phyloP scores from a whole-genome alignment of 768 basidiomycete species.

The Jaapia argillacea region DNA sequence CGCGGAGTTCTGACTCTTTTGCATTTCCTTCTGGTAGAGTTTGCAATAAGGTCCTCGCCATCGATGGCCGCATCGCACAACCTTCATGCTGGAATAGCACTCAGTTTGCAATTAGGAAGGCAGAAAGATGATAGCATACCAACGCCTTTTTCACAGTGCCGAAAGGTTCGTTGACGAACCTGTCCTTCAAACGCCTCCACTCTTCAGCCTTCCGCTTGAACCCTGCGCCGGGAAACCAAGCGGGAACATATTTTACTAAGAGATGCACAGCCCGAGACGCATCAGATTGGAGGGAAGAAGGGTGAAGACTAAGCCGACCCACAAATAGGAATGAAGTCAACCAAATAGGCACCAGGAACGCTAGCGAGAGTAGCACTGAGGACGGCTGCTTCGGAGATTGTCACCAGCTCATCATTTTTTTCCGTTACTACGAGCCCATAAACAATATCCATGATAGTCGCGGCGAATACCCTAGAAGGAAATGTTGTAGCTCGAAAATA shows the following conservation, averaged over 20 bases:
- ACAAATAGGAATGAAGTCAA: slow-evolving; percentile 1
- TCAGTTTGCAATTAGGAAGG: neutral
- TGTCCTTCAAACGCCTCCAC: neutral
- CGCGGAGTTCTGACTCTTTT: neutral
- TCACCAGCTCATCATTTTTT: slow-evolving; percentile 2
- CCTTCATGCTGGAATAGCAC: neutral
- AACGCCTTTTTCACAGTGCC: neutral
- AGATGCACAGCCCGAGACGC: neutral
- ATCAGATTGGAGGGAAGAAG: neutral
- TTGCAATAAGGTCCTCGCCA: neutral
- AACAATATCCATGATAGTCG: neutral
- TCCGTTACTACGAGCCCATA: neutral
- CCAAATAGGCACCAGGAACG: neutral
- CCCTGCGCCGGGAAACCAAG: slow-evolving; percentile 9
- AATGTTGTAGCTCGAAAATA: neutral
- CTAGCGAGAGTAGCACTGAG: neutral
- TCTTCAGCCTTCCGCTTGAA: slow-evolving; percentile 4
- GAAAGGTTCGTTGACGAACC: neutral
- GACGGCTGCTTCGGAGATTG: slow-evolving; percentile 3
- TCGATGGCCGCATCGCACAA: neutral
- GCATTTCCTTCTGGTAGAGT: neutral
- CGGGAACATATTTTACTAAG: slow-evolving; percentile 8
- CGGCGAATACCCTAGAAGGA: neutral
- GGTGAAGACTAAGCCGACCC: neutral
- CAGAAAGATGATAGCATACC: neutral